Percentiles rank a stretch among this genome's conserved stretches.
phyloP scores from a whole-genome alignment of 495 filamentous ascomycete species.

The Parachaetomium inaequale region DNA sequence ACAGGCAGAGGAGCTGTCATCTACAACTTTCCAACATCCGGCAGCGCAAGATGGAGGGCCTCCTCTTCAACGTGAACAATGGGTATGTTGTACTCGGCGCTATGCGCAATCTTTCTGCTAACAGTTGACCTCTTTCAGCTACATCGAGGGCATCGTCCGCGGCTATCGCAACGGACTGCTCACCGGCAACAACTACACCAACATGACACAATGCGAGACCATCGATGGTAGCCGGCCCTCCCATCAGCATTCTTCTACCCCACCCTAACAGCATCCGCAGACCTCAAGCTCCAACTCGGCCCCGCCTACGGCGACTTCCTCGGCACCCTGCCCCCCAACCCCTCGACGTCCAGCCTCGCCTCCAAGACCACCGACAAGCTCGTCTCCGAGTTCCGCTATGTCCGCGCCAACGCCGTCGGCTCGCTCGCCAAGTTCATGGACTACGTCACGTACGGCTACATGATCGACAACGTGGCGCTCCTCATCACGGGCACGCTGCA shows the following conservation, averaged over 20 bases:
- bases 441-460: conserved; percentile 97
- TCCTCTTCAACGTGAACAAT: conserved; percentile 93
- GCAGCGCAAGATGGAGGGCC: conserved; percentile 73
- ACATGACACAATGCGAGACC: conserved; percentile 96
- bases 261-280: conserved; percentile 42
- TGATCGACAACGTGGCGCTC: conserved; percentile 99
- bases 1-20: conserved; percentile 19
- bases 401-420: conserved; percentile 86
- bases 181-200: conserved; percentile 85
- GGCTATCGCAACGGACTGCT: conserved; percentile 95
- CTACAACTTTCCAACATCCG: conserved; percentile 10
- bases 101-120: conserved; percentile 20
- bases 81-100: conserved; percentile 54
- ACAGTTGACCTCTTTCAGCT: conserved; percentile 51
- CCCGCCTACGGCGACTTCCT: conserved; percentile 98
- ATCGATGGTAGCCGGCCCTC: conserved; percentile 71
- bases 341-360: conserved; percentile 91
- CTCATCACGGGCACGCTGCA: conserved; percentile 98
- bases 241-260: background rate
- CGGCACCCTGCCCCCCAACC: conserved; percentile 87
- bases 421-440: conserved; percentile 91
- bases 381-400: conserved; percentile 93
- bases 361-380: conserved; percentile 97
- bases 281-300: conserved; percentile 94
- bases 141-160: conserved; percentile 93